Conservation (phyloP, 1,139 yeast genomes). For the Yamadazyma sp. region DNA sequence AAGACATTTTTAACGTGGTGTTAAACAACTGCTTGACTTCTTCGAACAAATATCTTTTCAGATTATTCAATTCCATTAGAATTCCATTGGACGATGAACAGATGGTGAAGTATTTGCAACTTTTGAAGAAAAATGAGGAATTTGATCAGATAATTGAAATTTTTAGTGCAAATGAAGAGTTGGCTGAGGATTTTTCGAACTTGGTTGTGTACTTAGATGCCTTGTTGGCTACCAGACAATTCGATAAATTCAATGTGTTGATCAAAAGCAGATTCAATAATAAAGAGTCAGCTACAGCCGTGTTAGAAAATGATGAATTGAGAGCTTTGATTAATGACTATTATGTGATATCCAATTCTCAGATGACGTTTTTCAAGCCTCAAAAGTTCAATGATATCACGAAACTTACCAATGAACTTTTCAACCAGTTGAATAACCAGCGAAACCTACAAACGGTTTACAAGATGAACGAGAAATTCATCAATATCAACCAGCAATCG, state of each 20-base stretch:
- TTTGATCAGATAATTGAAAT: conserved; percentile 7
- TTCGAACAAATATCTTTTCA: conserved; percentile 13
- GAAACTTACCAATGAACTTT: conserved; percentile 7
- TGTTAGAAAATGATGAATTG: conserved; percentile 12
- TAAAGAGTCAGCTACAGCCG: conserved; percentile 8
- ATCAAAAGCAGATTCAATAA: conserved; percentile 7
- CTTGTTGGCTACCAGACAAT: conserved; percentile 18
- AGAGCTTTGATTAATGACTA: conserved; percentile 9
- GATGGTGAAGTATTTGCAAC: conserved; percentile 6
- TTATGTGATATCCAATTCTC: conserved; percentile 5
- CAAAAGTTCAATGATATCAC: conserved; percentile 5
- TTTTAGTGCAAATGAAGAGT: conserved; percentile 4
- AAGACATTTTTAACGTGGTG: conserved; percentile 7
- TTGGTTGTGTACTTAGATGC: conserved; percentile 9
- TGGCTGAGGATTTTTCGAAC: not conserved
- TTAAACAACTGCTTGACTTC: conserved; percentile 8
- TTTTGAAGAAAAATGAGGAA: conserved; percentile 9
- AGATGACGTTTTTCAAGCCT: conserved; percentile 4
- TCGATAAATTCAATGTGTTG: conserved; percentile 10
- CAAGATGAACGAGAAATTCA: conserved; percentile 6
- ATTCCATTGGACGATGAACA: conserved; percentile 4
- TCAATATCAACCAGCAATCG: conserved; percentile 14
- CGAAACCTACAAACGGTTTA: conserved; percentile 7
- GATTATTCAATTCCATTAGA: conserved; percentile 6
- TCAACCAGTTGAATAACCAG: conserved; percentile 10